These are phyloP conservation scores for Wickerhamiella vanderwaltii DNA, from an alignment of 805 yeast species.

Conservation along the genomic window DNA sequence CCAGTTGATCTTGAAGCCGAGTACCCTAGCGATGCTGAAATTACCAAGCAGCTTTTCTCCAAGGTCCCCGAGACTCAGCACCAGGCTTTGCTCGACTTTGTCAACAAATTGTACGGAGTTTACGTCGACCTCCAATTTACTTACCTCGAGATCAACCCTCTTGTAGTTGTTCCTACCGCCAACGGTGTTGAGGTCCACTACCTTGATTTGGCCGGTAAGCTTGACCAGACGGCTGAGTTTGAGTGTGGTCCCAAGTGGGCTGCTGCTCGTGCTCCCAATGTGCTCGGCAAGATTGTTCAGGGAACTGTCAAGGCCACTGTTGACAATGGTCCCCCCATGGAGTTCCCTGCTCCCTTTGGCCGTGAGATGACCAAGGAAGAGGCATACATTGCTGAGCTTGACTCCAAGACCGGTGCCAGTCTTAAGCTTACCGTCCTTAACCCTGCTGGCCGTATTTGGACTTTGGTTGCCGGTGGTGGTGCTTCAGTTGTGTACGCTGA, in stretches of 20 bases:
- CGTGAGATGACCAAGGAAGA: constrained; percentile 35
- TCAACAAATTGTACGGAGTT: constrained; percentile 36
- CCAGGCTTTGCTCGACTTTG: constrained; percentile 32
- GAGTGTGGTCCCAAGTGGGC: constrained; percentile 41
- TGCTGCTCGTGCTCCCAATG: constrained; percentile 33
- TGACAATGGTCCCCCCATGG: constrained; percentile 39
- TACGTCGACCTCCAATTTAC: constrained; percentile 38
- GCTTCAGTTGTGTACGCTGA: constrained; percentile 39
- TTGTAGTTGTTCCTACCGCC: constrained; percentile 33
- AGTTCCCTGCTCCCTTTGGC: constrained; percentile 38
- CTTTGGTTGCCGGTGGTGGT: constrained; percentile 39
- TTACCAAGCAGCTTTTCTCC: constrained; percentile 27
- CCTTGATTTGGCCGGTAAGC: constrained; percentile 37
- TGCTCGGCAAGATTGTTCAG: constrained; percentile 27
- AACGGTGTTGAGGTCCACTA: constrained; percentile 33
- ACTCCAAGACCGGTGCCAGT: constrained; percentile 38
- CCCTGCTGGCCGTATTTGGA: constrained; percentile 36
- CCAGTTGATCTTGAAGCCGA: constrained; percentile 33
- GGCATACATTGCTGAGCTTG: constrained; percentile 37
- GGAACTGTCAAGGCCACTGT: constrained; percentile 23
- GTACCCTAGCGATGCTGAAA: constrained; percentile 32
- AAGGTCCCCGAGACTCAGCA: constrained; percentile 33
- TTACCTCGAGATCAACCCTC: constrained; percentile 36
- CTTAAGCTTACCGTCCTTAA: constrained; percentile 34
- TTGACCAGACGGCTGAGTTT: constrained; percentile 38